Conservation (phyloP, 495 filamentous ascomycete species). For the Penicillium verhagenii region DNA sequence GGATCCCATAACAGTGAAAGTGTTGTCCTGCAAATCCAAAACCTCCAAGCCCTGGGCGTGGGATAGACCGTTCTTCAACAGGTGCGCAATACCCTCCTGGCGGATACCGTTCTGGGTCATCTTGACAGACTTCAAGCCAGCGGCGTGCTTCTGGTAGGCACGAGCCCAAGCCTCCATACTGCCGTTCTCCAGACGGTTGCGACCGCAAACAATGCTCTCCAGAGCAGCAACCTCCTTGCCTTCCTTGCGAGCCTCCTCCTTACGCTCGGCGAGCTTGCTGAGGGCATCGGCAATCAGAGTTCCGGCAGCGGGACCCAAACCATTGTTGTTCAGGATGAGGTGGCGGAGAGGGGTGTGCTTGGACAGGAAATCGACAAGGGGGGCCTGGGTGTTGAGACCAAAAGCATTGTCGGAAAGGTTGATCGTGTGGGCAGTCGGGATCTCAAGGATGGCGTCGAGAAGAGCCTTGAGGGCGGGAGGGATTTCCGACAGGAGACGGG, state of each 20-base stretch:
- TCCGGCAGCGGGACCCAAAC: constrained; percentile 89
- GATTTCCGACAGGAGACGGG: constrained; percentile 89
- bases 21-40: constrained; percentile 95
- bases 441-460: constrained; percentile 78
- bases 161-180: constrained; percentile 94
- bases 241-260: constrained; percentile 68
- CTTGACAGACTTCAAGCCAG: constrained; percentile 75
- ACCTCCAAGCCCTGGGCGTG: constrained; percentile 63
- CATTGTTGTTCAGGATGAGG: constrained; percentile 96
- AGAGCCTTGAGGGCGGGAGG: constrained; percentile 83
- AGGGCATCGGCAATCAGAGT: constrained; percentile 79
- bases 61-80: constrained; percentile 74
- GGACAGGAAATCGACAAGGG: constrained; percentile 81
- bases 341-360: constrained; percentile 83
- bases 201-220: constrained; percentile 92
- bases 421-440: constrained; percentile 81
- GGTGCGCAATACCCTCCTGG: constrained; percentile 79
- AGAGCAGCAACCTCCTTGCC: constrained; percentile 73
- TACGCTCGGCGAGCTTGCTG: constrained; percentile 72
- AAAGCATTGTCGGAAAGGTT: constrained; percentile 98
- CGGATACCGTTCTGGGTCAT: constrained; percentile 99
- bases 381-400: constrained; percentile 84
- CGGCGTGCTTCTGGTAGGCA: constrained; percentile 74
- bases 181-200: constrained; percentile 92
- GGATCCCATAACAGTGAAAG: constrained; percentile 81